Percentiles rank a stretch among this genome's conserved stretches.
phyloP scores from a whole-genome alignment of 148 eudicot species.

The Persicaria tinctoria region DNA sequence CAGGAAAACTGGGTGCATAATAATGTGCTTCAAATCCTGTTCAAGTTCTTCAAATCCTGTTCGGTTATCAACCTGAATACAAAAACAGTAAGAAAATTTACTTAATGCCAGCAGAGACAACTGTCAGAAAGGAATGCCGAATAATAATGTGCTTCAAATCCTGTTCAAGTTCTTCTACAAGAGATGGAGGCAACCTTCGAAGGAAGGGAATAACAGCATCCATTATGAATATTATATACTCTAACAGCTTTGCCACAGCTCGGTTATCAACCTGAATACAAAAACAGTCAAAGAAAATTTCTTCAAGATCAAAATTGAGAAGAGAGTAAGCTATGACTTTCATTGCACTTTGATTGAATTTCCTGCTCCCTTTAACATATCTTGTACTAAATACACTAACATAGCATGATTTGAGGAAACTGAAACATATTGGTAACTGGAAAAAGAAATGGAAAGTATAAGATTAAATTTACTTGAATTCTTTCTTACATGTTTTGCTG shows the following conservation, averaged over 20 bases:
- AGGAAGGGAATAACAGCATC: slow-evolving; percentile 84
- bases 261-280: slow-evolving; percentile 72
- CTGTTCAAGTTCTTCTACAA: slow-evolving; percentile 89
- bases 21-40: no score
- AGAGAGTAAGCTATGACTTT: neutral
- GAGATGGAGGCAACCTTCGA: slow-evolving; percentile 69
- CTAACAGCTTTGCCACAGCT: slow-evolving; percentile 63
- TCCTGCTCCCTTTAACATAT: no score
- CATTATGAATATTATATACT: slow-evolving; percentile 76
- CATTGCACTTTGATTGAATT: no score
- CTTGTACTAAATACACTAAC: neutral
- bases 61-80: no score
- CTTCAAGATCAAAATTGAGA: neutral
- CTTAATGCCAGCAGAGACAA: slow-evolving; percentile 98
- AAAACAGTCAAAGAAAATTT: slow-evolving; percentile 9
- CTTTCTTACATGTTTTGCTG: neutral
- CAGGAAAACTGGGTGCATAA: no score
- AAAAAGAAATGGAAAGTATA: neutral
- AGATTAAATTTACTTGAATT: neutral
- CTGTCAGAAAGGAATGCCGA: slow-evolving; percentile 93
- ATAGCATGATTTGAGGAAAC: neutral
- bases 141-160: slow-evolving; percentile 95
- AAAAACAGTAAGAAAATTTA: slow-evolving; percentile 20
- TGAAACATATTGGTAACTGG: neutral
- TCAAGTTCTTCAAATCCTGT: no score